Conservation (phyloP, 345 rosid genomes). For the Populus davidiana region DNA sequence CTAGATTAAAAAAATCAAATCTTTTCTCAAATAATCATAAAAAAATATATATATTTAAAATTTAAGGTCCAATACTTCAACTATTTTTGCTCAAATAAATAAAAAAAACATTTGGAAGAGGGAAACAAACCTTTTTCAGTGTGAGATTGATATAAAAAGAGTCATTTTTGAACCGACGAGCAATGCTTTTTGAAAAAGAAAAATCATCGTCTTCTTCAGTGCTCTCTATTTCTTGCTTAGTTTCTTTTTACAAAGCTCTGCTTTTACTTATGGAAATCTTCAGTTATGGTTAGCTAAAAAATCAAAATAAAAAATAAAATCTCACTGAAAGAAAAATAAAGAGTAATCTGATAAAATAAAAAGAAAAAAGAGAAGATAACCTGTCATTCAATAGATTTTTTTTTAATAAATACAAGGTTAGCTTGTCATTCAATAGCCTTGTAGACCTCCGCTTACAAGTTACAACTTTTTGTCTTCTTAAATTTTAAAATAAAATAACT, state of each 20-base stretch:
- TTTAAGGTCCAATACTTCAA: not conserved
- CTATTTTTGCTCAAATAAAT: not conserved
- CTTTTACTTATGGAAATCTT: not conserved
- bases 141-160: conserved; percentile 68
- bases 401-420: too few relatives aligned
- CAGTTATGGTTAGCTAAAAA: not conserved
- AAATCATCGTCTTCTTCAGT: conserved; percentile 95
- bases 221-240: conserved; percentile 59
- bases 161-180: conserved; percentile 79
- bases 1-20: conserved; percentile 1
- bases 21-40: not conserved
- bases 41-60: not conserved
- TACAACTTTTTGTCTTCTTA: too few relatives aligned
- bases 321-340: too few relatives aligned
- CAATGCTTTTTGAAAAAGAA: conserved; percentile 74
- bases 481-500: too few relatives aligned
- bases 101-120: not conserved
- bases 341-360: too few relatives aligned
- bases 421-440: too few relatives aligned
- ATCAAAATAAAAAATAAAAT: not conserved
- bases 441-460: too few relatives aligned
- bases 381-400: too few relatives aligned
- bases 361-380: too few relatives aligned
- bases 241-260: not conserved
- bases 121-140: conserved; percentile 65